phyloP scores from a whole-genome alignment of 805 yeast species.

The Candida pseudoglaebosa region DNA sequence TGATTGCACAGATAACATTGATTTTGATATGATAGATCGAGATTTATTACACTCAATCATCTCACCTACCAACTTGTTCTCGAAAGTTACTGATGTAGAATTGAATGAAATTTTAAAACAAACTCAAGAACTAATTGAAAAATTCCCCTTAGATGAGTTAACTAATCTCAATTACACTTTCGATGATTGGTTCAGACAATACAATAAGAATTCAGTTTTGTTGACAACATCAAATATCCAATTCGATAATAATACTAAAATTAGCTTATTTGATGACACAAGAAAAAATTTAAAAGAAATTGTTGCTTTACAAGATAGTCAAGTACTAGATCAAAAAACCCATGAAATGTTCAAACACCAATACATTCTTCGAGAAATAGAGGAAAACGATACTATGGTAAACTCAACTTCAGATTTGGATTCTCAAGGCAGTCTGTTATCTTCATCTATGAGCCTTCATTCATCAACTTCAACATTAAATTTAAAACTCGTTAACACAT shows the following conservation, averaged over 20 bases:
- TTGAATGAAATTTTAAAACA: slow-evolving; percentile 22
- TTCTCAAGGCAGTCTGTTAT: slow-evolving; percentile 22
- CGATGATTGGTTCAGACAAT: slow-evolving; percentile 32
- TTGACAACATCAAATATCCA: slow-evolving; percentile 26
- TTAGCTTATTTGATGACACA: slow-evolving; percentile 3
- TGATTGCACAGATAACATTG: slow-evolving; percentile 8
- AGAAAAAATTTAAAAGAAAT: slow-evolving; percentile 9
- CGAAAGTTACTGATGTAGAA: slow-evolving; percentile 22
- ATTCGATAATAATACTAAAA: slow-evolving; percentile 7
- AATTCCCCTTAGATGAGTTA: slow-evolving; percentile 19
- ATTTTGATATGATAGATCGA: slow-evolving; percentile 19
- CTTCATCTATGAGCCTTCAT: slow-evolving; percentile 31
- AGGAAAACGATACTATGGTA: slow-evolving; percentile 18
- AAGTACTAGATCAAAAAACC: slow-evolving; percentile 23
- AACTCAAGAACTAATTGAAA: slow-evolving; percentile 23
- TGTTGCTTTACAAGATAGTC: slow-evolving; percentile 27
- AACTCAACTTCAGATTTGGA: slow-evolving; percentile 15
- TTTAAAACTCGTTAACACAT: slow-evolving; percentile 21
- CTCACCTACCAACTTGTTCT: slow-evolving; percentile 30
- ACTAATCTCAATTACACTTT: slow-evolving; percentile 19
- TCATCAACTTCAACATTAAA: slow-evolving; percentile 27
- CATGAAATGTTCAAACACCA: slow-evolving; percentile 24
- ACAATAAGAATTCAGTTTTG: slow-evolving; percentile 30
- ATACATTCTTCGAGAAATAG: slow-evolving; percentile 19
- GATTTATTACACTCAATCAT: slow-evolving; percentile 33